phyloP scores from a whole-genome alignment of 2,329 filamentous ascomycete species.

The Knoxdaviesia capensis region DNA sequence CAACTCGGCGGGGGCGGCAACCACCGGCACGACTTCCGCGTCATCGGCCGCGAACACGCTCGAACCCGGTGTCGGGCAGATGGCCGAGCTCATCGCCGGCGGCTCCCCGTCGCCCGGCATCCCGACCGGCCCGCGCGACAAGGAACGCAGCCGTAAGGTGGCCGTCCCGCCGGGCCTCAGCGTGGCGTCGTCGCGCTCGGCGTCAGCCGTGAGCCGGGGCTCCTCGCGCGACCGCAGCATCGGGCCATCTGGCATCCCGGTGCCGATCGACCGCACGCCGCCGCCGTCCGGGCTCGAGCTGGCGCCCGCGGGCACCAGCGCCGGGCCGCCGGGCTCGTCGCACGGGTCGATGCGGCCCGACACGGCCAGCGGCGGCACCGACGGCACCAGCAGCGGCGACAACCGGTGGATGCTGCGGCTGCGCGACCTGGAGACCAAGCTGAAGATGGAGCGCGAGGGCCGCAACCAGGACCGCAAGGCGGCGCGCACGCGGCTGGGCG shows the following conservation, averaged over 20 bases:
- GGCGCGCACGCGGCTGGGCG: constrained; percentile 60
- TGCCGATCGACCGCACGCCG: constrained; percentile 5
- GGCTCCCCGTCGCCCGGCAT: constrained; percentile 33
- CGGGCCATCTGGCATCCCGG: neutral
- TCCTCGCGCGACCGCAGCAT: too few species aligned
- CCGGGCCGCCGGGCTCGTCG: constrained; percentile 1
- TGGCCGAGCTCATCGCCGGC: constrained; percentile 5
- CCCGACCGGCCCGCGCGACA: constrained; percentile 30
- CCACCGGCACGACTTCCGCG: constrained; percentile 16
- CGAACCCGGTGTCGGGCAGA: constrained; percentile 10
- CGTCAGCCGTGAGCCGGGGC: constrained; percentile 5
- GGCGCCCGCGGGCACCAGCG: constrained; percentile 8
- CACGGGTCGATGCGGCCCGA: constrained; percentile 3
- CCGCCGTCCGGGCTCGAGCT: constrained; percentile 11
- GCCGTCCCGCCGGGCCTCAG: constrained; percentile 6
- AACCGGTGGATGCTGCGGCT: constrained; percentile 72
- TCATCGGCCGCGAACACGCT: constrained; percentile 11
- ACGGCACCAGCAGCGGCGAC: constrained; percentile 19
- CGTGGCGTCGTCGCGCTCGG: constrained; percentile 11
- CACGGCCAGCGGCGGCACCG: constrained; percentile 5
- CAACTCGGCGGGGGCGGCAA: constrained; percentile 6
- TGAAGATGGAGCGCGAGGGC: constrained; percentile 80
- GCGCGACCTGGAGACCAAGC: constrained; percentile 67
- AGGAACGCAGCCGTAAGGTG: constrained; percentile 14
- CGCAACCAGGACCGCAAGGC: constrained; percentile 67